phyloP scores from a whole-genome alignment of 371 early-diverging fungal species.

The Entomophthora muscae region DNA sequence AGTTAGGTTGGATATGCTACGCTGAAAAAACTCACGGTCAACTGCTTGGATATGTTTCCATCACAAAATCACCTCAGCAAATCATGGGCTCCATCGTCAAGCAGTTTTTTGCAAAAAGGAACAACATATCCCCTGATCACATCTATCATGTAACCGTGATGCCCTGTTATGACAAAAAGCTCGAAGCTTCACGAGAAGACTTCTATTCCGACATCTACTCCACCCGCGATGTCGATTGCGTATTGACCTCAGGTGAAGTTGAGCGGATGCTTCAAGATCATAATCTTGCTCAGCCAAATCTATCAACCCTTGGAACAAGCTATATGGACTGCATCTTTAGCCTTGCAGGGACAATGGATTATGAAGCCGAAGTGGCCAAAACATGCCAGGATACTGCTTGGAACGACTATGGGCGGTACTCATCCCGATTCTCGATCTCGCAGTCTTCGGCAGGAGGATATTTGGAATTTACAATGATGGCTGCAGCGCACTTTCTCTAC shows the following conservation, averaged over 20 bases:
- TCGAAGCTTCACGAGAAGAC: constrained; percentile 85
- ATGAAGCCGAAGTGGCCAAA: neutral
- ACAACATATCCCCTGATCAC: constrained; percentile 38
- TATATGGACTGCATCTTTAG: neutral
- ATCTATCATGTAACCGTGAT: constrained; percentile 86
- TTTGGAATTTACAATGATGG: constrained; percentile 63
- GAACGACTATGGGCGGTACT: neutral
- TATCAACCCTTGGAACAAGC: neutral
- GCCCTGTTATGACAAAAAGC: constrained; percentile 97
- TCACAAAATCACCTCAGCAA: constrained; percentile 87
- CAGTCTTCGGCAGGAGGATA: constrained; percentile 85
- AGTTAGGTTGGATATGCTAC: constrained; percentile 85
- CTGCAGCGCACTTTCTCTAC: constrained; percentile 62
- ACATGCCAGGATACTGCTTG: neutral
- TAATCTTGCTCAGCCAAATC: constrained; percentile 17
- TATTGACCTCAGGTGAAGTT: constrained; percentile 71
- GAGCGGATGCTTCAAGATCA: constrained; percentile 63
- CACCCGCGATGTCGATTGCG: constrained; percentile 87
- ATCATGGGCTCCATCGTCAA: constrained; percentile 86
- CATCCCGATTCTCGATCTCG: constrained; percentile 24
- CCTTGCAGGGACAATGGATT: neutral
- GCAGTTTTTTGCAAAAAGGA: constrained; percentile 43
- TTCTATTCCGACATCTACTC: constrained; percentile 59
- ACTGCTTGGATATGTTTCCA: constrained; percentile 63
- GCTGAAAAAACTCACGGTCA: constrained; percentile 93